These are phyloP conservation scores for Vaccinium macrocarpon DNA, from an alignment of 148 eudicot species.

Conservation along the genomic window DNA sequence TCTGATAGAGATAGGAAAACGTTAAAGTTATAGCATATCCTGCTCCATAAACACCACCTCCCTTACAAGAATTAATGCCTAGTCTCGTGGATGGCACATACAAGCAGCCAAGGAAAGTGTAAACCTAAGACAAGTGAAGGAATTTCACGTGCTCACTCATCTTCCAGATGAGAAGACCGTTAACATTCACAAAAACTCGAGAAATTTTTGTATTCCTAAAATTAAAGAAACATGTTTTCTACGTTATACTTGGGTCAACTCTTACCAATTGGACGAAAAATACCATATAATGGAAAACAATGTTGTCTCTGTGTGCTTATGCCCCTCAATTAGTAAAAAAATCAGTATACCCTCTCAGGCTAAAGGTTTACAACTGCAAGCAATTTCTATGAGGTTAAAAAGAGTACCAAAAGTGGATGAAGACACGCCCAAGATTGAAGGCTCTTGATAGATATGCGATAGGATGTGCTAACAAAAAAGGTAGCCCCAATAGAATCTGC, in stretches of 20 bases:
- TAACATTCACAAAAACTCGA: not conserved
- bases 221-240: not conserved
- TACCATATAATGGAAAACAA: not conserved
- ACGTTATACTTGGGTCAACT: not conserved
- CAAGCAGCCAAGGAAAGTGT: not conserved
- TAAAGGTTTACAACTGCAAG: not conserved
- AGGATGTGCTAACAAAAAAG: constrained; percentile 73
- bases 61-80: not conserved
- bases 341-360: not conserved
- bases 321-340: not conserved
- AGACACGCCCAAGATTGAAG: constrained; percentile 95
- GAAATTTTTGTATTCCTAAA: not conserved
- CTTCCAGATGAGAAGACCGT: not conserved
- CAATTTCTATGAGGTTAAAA: constrained; percentile 20
- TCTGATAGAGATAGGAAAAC: not conserved
- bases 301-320: not conserved
- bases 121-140: not conserved
- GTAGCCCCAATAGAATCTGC: constrained; percentile 87
- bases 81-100: not conserved
- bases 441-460: constrained; percentile 77
- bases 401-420: constrained; percentile 92
- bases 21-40: not conserved
- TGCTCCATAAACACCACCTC: not conserved
- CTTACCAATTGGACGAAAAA: not conserved
- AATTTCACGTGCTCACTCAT: not conserved